Base-by-base conservation (phyloP, 768 basidiomycete genomes). In the Mycena rosella region DNA sequence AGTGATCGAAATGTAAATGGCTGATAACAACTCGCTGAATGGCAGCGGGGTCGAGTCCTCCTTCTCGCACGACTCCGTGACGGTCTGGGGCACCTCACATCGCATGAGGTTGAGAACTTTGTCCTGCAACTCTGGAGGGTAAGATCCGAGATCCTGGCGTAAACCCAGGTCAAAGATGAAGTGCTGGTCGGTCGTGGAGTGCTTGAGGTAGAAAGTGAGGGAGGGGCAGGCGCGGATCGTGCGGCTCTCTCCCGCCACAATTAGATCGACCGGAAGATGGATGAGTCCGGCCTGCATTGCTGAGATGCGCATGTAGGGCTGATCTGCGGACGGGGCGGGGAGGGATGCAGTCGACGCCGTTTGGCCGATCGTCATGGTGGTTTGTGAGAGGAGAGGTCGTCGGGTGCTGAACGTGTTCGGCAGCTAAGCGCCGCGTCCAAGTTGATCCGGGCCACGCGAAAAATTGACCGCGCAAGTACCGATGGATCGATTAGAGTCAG, bases 131-230 rank as follows among this genome's bases (percentile, higher is more conserved):
- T 62, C 71, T 0, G 83, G 84, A 0, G 85, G 80, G 58, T 78
- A 82, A 5, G 76, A 82, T 24, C 83, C 77, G 72, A 80, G 77
- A 67, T 89, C 85, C 44, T 80, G 79, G 29, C 87, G 83, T 9
- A 85, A 78, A 13, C 89, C 89, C 20, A 90, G 81, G 65, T 90
- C 90, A 65, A 90, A 89, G 0, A 88, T 64, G 42, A 87, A 72
- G 32, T 78, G 82, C 15, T 77, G 72, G 2, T 76, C 74, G 1
- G 74, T 80, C 24, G 67, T 60, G 1, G 86, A 85, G 69, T 89
- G 88, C 13, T 78, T 80, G 40, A 89, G 74, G 60, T 84, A 80
- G 74, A 89, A 90, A 2, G 85, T 78, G 48, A 90, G 80, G 20
- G 84, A 83, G 3, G 88, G 89, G 6, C 77, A 78, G 2, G 63